Percentiles rank a stretch among this genome's conserved stretches.
Evolutionary conservation across 371 early-diverging fungal species (phyloP).

Genomic region (Encephalitozoon intestinalis): DNA sequence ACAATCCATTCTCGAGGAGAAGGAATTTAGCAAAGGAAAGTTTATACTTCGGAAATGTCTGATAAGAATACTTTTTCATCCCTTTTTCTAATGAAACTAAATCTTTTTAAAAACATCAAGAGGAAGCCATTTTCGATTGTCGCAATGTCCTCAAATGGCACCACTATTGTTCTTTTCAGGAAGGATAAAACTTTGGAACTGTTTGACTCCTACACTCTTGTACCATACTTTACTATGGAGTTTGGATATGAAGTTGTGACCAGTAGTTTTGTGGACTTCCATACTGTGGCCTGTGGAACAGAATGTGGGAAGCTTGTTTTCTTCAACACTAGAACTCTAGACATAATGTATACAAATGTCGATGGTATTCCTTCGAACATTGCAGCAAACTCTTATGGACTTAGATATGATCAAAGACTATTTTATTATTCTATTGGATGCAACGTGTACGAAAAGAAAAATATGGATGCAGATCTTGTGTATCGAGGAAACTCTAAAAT

Average conservation of each 20-base stretch:
- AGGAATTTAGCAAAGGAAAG: not conserved
- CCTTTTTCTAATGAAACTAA: constrained; percentile 11
- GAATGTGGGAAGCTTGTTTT: constrained; percentile 16
- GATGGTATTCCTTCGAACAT: constrained; percentile 1
- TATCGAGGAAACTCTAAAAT: not conserved
- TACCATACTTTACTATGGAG: not conserved
- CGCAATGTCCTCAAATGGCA: constrained; percentile 20
- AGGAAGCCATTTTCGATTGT: constrained; percentile 24
- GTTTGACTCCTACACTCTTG: not conserved
- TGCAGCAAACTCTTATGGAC: not conserved
- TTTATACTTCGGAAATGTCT: not conserved
- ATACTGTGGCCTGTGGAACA: constrained; percentile 21
- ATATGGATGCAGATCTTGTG: not conserved
- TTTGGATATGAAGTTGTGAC: not conserved
- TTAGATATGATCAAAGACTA: not conserved
- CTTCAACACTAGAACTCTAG: constrained; percentile 4
- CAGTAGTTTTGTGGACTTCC: constrained; percentile 6
- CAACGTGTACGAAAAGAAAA: constrained; percentile 7
- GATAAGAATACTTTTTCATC: constrained; percentile 12
- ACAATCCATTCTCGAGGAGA: constrained; percentile 4
- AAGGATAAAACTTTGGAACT: constrained; percentile 13
- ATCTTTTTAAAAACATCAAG: constrained; percentile 26
- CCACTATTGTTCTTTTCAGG: constrained; percentile 30
- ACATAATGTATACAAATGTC: not conserved
- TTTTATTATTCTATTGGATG: constrained; percentile 18